A percentile compares a stretch with the other conserved stretches of the same genome.
Conservation (phyloP, 129 eudicot species). For the Scalesia atractyloides region DNA sequence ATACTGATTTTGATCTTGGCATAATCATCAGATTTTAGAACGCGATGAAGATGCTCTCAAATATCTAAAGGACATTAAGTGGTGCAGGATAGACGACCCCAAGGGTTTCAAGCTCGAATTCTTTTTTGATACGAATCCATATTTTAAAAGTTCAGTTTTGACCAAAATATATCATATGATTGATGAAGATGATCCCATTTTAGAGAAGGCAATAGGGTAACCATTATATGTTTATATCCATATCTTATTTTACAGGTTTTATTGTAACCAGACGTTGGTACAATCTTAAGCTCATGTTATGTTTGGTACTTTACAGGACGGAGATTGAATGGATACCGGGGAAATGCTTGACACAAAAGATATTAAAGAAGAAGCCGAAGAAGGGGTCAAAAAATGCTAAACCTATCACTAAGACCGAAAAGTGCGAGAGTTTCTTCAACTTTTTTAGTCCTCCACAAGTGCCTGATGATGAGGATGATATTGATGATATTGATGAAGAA, state of each 20-base stretch:
- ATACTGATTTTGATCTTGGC: not conserved
- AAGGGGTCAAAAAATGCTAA: slow-evolving; percentile 78
- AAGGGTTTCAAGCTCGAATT: slow-evolving; percentile 95
- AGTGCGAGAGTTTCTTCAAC: slow-evolving; percentile 86
- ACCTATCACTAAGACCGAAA: slow-evolving; percentile 69
- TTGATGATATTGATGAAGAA: slow-evolving; percentile 82
- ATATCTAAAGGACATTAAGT: slow-evolving; percentile 78
- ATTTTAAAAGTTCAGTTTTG: slow-evolving; percentile 68
- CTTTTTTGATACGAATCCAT: slow-evolving; percentile 73
- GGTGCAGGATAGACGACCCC: slow-evolving; percentile 71
- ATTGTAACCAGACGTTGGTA: too few species aligned
- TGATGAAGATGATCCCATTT: slow-evolving; percentile 90
- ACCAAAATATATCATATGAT: slow-evolving; percentile 88
- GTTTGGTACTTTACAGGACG: slow-evolving; percentile 46
- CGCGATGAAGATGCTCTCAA: slow-evolving; percentile 89
- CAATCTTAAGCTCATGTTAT: not conserved
- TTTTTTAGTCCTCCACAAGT: slow-evolving; percentile 85
- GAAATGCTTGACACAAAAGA: slow-evolving; percentile 82
- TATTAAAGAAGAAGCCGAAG: slow-evolving; percentile 68
- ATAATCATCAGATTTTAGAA: slow-evolving; percentile 58
- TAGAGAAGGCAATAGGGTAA: slow-evolving; percentile 95
- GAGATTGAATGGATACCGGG: slow-evolving; percentile 84
- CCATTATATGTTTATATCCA: not conserved
- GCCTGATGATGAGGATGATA: slow-evolving; percentile 78
- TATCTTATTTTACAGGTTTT: too few species aligned